Conservation (phyloP, 2,329 filamentous ascomycete species). For the Fusarium sulawesiense region DNA sequence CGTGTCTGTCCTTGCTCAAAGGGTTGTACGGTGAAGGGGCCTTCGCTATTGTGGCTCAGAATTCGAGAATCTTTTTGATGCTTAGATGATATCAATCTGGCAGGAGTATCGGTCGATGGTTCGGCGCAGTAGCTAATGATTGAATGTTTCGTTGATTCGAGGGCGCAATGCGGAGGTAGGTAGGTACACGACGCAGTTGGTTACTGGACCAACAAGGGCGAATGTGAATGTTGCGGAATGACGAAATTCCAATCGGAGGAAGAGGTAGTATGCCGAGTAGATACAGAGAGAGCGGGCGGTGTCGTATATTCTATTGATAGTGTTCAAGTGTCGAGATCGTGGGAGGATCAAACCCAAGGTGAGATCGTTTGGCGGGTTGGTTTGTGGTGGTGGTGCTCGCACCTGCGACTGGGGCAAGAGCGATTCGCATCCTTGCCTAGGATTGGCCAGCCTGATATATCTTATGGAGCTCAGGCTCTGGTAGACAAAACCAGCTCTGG, state of each 20-base stretch:
- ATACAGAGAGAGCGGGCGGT: neutral
- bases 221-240: conserved; percentile 5
- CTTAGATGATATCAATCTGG: conserved; percentile 8
- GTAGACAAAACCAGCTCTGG: conserved; percentile 35
- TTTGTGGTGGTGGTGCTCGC: conserved; percentile 39
- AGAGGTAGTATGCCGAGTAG: neutral
- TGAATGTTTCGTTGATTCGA: conserved; percentile 29
- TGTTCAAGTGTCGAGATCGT: conserved; percentile 15
- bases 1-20: conserved; percentile 32
- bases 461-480: conserved; percentile 32
- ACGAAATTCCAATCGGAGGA: neutral
- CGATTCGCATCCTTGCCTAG: conserved; percentile 25
- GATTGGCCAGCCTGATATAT: conserved; percentile 34
- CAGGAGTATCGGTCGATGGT: conserved; percentile 10
- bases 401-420: conserved; percentile 39
- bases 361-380: conserved; percentile 36
- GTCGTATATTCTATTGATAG: conserved; percentile 17
- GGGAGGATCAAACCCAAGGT: conserved; percentile 36
- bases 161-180: conserved; percentile 38
- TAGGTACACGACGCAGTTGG: conserved; percentile 25
- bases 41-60: neutral
- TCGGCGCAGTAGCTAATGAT: conserved; percentile 25
- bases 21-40: neutral
- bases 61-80: neutral
- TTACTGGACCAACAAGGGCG: conserved; percentile 6